These are phyloP conservation scores for Draba incana DNA, from an alignment of 345 rosid genomes.

Conservation along the genomic window DNA sequence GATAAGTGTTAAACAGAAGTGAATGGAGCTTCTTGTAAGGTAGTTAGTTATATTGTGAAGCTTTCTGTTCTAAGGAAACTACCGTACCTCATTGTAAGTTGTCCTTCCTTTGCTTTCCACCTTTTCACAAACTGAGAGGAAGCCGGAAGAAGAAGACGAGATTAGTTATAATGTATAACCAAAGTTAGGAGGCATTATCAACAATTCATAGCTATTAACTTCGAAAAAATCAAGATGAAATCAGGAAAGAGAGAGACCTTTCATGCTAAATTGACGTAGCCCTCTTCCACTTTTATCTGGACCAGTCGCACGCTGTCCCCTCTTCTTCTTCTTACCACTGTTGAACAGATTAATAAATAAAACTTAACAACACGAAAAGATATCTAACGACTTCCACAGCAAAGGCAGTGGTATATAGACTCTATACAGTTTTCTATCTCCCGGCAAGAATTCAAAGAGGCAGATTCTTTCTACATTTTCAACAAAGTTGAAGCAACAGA, in stretches of 20 bases:
- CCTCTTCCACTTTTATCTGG: conserved; percentile 98
- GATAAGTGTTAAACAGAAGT: not conserved
- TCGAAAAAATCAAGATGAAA: not conserved
- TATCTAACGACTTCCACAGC: conserved; percentile 5
- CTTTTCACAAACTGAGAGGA: conserved; percentile 83
- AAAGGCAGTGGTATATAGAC: not conserved
- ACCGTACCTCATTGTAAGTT: conserved; percentile 90
- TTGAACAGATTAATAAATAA: conserved; percentile 23
- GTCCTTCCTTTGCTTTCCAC: conserved; percentile 99
- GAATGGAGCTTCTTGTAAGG: conserved; percentile 4
- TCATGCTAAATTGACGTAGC: conserved; percentile 98
- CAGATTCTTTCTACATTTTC: not conserved
- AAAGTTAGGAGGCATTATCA: conserved; percentile 1
- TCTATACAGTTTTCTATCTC: conserved; percentile 4
- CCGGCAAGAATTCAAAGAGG: not conserved
- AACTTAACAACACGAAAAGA: conserved; percentile 7
- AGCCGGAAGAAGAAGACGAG: conserved; percentile 19
- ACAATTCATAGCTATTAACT: conserved; percentile 13
- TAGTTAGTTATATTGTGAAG: conserved; percentile 14
- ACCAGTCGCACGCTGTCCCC: conserved; percentile 84
- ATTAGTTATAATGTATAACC: not conserved
- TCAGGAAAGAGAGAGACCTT: conserved; percentile 55
- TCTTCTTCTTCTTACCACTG: conserved; percentile 89
- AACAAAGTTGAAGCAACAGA: conserved; percentile 1
- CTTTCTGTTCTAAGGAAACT: conserved; percentile 36